phyloP scores from a whole-genome alignment of 1,139 yeast species.

The Taiozyma onychis region DNA sequence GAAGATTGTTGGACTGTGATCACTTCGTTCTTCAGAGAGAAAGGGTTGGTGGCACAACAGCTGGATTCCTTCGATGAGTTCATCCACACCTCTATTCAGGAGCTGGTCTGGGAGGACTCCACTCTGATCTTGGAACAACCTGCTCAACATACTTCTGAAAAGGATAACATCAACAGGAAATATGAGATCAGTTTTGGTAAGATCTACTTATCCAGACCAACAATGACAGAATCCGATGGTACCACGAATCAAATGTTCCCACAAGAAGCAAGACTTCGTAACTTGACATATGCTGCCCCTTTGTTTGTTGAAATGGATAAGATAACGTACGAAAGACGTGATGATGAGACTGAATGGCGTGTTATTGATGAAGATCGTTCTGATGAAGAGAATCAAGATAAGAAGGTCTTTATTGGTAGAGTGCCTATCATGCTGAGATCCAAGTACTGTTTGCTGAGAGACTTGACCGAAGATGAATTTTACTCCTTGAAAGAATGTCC shows the following conservation, averaged over 20 bases:
- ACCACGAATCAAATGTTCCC: slow-evolving; percentile 98
- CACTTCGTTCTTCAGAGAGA: slow-evolving; percentile 91
- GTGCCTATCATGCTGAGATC: slow-evolving; percentile 98
- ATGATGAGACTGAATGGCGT: slow-evolving; percentile 74
- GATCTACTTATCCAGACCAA: slow-evolving; percentile 92
- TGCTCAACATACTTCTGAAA: slow-evolving; percentile 92
- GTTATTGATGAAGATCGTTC: slow-evolving; percentile 35
- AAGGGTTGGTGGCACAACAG: slow-evolving; percentile 97
- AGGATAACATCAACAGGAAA: slow-evolving; percentile 83
- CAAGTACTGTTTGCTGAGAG: slow-evolving; percentile 90
- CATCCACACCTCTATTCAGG: slow-evolving; percentile 94
- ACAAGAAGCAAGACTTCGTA: slow-evolving; percentile 95
- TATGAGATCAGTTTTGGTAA: slow-evolving; percentile 96
- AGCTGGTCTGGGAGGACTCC: slow-evolving; percentile 93
- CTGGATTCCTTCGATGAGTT: slow-evolving; percentile 97
- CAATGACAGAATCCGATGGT: slow-evolving; percentile 99
- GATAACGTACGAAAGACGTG: slow-evolving; percentile 79
- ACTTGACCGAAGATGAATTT: slow-evolving; percentile 88
- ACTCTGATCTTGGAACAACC: slow-evolving; percentile 94
- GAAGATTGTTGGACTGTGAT: slow-evolving; percentile 99
- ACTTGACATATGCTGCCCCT: slow-evolving; percentile 93
- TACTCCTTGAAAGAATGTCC: slow-evolving; percentile 98
- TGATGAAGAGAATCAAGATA: slow-evolving; percentile 54
- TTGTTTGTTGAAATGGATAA: slow-evolving; percentile 94
- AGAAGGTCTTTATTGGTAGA: slow-evolving; percentile 87